A percentile compares a stretch with the other conserved stretches of the same genome.
These are phyloP conservation scores for Isatis tinctoria DNA, from an alignment of 345 rosid genomes.

Conservation along the genomic window DNA sequence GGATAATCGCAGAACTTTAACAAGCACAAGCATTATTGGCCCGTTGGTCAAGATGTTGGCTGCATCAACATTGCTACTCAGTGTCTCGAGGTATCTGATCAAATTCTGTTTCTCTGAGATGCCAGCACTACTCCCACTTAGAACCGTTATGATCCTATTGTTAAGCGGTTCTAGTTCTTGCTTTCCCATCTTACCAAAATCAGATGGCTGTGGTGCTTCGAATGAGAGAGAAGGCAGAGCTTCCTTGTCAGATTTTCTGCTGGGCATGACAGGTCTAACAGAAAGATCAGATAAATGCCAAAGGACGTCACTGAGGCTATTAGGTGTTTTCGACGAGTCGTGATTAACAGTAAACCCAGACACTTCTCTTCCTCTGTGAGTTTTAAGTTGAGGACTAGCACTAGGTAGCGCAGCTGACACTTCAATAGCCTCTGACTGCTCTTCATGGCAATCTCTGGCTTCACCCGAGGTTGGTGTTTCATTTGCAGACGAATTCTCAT, in stretches of 20 bases:
- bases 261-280: slow-evolving; percentile 97
- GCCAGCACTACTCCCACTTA: slow-evolving; percentile 63
- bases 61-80: slow-evolving; percentile 82
- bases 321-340: slow-evolving; percentile 59
- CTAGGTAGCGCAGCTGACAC: slow-evolving; percentile 56
- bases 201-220: slow-evolving; percentile 66
- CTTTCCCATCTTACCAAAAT: slow-evolving; percentile 70
- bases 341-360: slow-evolving; percentile 41
- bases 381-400: slow-evolving; percentile 62
- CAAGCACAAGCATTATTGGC: slow-evolving; percentile 85
- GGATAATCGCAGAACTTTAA: slow-evolving; percentile 84
- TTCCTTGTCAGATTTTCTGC: slow-evolving; percentile 84
- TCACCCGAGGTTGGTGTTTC: slow-evolving; percentile 49
- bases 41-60: slow-evolving; percentile 92
- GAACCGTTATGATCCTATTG: slow-evolving; percentile 50
- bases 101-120: slow-evolving; percentile 83
- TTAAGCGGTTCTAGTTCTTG: slow-evolving; percentile 65
- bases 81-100: slow-evolving; percentile 82
- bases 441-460: slow-evolving; percentile 46
- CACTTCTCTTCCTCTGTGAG: slow-evolving; percentile 57
- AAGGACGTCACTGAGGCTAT: slow-evolving; percentile 55
- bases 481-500: slow-evolving; percentile 35
- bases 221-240: slow-evolving; percentile 70
- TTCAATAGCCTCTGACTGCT: slow-evolving; percentile 54
- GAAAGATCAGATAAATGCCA: slow-evolving; percentile 98